Conservation (phyloP, 202 grass and related monocot genomes). For the Tripidium arundinaceum region DNA sequence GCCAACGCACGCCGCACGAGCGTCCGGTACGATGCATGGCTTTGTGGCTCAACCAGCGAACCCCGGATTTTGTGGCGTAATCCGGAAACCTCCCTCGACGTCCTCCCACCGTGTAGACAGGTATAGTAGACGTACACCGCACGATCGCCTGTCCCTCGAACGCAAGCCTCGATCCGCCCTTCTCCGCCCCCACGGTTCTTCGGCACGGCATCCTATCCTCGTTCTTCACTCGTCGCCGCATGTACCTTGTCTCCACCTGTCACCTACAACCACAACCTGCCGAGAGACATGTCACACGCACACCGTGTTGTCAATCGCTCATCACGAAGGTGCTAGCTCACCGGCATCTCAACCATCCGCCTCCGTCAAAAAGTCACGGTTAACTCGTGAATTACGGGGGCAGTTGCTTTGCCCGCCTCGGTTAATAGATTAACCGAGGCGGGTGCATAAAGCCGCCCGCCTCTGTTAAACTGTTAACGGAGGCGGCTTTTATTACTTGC, state of each 20-base stretch:
- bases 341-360: no score
- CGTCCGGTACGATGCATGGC: neutral
- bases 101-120: neutral
- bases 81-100: neutral
- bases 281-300: neutral
- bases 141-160: neutral
- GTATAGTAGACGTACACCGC: neutral
- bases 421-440: no score
- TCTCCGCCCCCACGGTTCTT: neutral
- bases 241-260: neutral
- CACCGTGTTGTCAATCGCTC: no score
- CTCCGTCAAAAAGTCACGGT: no score
- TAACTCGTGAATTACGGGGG: no score
- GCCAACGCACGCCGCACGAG: neutral
- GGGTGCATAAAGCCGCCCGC: no score
- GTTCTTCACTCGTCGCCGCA: neutral
- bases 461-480: no score
- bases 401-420: no score
- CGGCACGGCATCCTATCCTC: neutral
- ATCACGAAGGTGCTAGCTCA: no score
- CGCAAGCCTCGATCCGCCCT: neutral
- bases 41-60: no score
- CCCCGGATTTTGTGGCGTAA: neutral
- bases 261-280: neutral
- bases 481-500: no score